Evolutionary conservation across 2,329 filamentous ascomycete genomes (phyloP).

Genomic region (Epichloe typhina): DNA sequence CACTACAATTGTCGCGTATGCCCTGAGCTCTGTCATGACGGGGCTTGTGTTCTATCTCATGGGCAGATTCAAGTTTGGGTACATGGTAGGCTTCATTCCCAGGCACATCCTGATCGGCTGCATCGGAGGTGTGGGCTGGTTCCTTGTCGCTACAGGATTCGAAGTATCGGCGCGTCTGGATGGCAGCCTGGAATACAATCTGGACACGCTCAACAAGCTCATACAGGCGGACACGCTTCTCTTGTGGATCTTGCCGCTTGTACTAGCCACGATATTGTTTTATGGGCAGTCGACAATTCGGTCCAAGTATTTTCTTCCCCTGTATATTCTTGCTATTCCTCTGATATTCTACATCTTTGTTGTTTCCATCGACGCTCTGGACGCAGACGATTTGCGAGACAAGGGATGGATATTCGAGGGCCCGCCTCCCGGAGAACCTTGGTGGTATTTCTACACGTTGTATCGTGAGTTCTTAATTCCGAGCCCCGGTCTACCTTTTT

Average conservation of each 20-base stretch:
- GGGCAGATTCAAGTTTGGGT: constrained; percentile 75
- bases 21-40: constrained; percentile 80
- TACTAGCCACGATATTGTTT: constrained; percentile 63
- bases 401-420: constrained; percentile 86
- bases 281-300: constrained; percentile 62
- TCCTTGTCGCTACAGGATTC: constrained; percentile 79
- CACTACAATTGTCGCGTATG: constrained; percentile 86
- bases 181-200: constrained; percentile 70
- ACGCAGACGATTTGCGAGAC: constrained; percentile 52
- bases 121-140: constrained; percentile 94
- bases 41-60: constrained; percentile 86
- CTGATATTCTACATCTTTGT: constrained; percentile 69
- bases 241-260: constrained; percentile 72
- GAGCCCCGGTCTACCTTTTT: neutral
- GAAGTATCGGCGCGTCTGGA: constrained; percentile 86
- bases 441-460: constrained; percentile 95
- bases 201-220: constrained; percentile 63
- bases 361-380: constrained; percentile 51
- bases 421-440: constrained; percentile 73
- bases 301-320: constrained; percentile 74
- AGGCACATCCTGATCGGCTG: constrained; percentile 93
- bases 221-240: constrained; percentile 59
- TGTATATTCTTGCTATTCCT: constrained; percentile 72
- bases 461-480: constrained; percentile 50
- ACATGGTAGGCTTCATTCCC: constrained; percentile 92